Evolutionary conservation across 2,329 filamentous ascomycete genomes (phyloP).

Genomic region (Diaporthe australafricana): DNA sequence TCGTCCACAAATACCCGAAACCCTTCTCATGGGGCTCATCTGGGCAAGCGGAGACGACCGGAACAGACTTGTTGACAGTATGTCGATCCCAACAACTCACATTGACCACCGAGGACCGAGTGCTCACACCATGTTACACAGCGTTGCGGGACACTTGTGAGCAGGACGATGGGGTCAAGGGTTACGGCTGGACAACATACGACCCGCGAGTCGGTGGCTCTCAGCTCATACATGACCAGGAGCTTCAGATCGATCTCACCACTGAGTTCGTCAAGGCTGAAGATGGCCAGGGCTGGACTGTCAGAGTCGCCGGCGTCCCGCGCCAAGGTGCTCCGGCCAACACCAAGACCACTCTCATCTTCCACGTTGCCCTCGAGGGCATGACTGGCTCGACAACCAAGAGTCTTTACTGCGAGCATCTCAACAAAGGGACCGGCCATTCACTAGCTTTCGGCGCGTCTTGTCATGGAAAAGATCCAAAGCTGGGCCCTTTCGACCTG

Average conservation of each 20-base stretch:
- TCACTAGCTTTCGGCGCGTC: constrained; percentile 60
- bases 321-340: constrained; percentile 65
- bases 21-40: constrained; percentile 82
- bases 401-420: constrained; percentile 29
- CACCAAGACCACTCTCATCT: constrained; percentile 67
- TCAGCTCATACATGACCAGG: constrained; percentile 74
- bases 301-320: constrained; percentile 71
- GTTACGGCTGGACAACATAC: constrained; percentile 79
- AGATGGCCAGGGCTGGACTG: constrained; percentile 74
- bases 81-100: background rate
- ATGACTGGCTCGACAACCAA: constrained; percentile 57
- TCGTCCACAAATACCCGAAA: constrained; percentile 82
- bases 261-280: constrained; percentile 78
- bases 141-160: constrained; percentile 77
- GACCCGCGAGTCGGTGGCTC: constrained; percentile 74
- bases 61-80: constrained; percentile 37
- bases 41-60: constrained; percentile 80
- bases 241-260: constrained; percentile 74
- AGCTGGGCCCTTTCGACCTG: constrained; percentile 71
- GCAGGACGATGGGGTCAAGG: constrained; percentile 74
- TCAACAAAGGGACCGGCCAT: constrained; percentile 21
- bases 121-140: constrained; percentile 43
- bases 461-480: constrained; percentile 65
- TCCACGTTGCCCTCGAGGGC: constrained; percentile 72
- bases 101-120: background rate